A percentile compares a stretch with the other conserved stretches of the same genome.
These are phyloP conservation scores for Euphorbia peplus DNA, from an alignment of 345 rosid genomes.

Conservation along the genomic window DNA sequence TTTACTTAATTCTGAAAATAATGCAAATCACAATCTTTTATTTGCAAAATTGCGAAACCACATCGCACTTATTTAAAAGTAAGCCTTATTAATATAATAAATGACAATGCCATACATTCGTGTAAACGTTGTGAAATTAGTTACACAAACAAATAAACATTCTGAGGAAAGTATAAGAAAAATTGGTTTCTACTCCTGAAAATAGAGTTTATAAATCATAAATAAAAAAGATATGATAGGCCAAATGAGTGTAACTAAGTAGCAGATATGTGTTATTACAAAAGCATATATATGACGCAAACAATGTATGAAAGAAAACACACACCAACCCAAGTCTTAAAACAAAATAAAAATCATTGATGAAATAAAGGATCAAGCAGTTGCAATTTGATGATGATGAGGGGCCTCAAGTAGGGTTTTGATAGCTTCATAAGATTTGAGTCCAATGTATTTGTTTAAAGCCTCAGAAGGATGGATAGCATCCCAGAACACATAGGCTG, in stretches of 20 bases:
- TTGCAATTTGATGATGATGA: not conserved
- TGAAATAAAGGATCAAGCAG: not conserved
- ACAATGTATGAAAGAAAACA: too few relatives aligned
- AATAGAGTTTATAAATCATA: too few relatives aligned
- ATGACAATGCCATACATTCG: not conserved
- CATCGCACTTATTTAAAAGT: too few relatives aligned
- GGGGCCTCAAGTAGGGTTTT: not conserved
- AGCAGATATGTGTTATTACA: too few relatives aligned
- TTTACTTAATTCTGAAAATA: too few relatives aligned
- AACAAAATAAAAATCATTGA: not conserved
- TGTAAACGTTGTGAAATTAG: not conserved
- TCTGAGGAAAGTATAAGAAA: not conserved
- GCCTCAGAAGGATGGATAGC: conserved; percentile 47
- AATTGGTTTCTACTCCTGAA: too few relatives aligned
- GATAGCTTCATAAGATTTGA: conserved; percentile 25
- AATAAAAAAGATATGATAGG: too few relatives aligned
- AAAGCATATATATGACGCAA: too few relatives aligned
- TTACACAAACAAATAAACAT: not conserved
- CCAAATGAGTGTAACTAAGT: too few relatives aligned
- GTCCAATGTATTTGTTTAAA: conserved; percentile 24
- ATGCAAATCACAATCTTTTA: too few relatives aligned
- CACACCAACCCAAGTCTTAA: not conserved
- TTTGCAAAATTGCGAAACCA: too few relatives aligned
- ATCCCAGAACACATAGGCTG: conserved; percentile 43
- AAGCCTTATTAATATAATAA: too few relatives aligned